Conservation (phyloP, 768 basidiomycete genomes). For the Boletus rubropictus region DNA sequence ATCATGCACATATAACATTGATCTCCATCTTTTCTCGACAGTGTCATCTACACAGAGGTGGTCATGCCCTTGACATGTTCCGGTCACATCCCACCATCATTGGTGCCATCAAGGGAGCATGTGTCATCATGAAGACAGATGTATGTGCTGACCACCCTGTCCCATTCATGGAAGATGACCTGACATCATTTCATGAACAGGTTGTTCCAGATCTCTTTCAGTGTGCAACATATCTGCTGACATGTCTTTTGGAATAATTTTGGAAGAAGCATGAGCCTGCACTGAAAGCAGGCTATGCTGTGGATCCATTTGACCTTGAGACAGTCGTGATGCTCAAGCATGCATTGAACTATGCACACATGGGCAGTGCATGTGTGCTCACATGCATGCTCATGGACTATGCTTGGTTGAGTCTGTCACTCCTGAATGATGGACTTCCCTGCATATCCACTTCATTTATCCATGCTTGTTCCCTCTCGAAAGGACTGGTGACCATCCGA, state of each 20-base stretch:
- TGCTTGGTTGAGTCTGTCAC: not conserved
- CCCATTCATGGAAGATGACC: too few species aligned
- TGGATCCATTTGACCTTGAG: slow-evolving; percentile 2
- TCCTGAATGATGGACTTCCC: slow-evolving; percentile 2
- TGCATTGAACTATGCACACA: slow-evolving; percentile 5
- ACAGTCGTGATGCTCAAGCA: not conserved
- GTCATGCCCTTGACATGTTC: not conserved
- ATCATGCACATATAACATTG: too few species aligned
- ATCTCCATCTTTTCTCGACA: too few species aligned
- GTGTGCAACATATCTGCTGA: not conserved
- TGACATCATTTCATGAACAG: too few species aligned
- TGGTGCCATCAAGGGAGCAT: rapidly evolving
- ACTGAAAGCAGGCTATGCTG: not conserved
- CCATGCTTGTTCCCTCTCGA: not conserved
- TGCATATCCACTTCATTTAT: not conserved
- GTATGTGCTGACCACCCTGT: too few species aligned
- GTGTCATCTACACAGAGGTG: not conserved
- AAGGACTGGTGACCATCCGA: not conserved
- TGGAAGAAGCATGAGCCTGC: not conserved
- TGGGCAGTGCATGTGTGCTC: not conserved
- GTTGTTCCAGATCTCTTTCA: not conserved
- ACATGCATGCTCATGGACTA: slow-evolving; percentile 1
- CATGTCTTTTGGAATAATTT: not conserved
- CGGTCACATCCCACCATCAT: not conserved
- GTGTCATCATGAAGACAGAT: not conserved